Percentiles rank a stretch among this genome's conserved stretches.
phyloP scores from a whole-genome alignment of 352 stramenopile genomes.

The Phytopythium oedochilum region DNA sequence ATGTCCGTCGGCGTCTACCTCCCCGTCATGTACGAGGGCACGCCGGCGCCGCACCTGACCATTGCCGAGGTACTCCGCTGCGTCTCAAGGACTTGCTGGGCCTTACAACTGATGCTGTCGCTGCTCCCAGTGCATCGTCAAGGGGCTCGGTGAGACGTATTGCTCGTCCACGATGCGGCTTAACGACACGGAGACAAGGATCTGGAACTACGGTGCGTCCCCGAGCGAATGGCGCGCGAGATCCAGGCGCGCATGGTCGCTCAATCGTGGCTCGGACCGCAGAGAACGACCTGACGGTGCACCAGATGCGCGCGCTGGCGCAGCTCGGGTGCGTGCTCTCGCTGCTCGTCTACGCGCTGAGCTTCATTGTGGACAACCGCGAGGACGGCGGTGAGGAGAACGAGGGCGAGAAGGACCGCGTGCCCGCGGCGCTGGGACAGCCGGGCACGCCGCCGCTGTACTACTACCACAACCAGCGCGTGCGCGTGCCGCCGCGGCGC shows the following conservation, averaged over 20 bases:
- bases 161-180: conserved; percentile 41
- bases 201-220: conserved; percentile 54
- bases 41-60: conserved; percentile 28
- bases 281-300: conserved; percentile 42
- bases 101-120: conserved; percentile 3
- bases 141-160: conserved; percentile 43
- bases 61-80: conserved; percentile 19
- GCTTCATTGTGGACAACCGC: conserved; percentile 50
- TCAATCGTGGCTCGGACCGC: neutral
- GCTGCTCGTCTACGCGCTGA: conserved; percentile 48
- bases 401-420: conserved; percentile 22
- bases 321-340: conserved; percentile 53
- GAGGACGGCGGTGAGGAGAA: conserved; percentile 22
- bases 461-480: conserved; percentile 21
- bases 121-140: conserved; percentile 27
- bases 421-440: conserved; percentile 6
- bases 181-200: conserved; percentile 36
- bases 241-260: too few species aligned
- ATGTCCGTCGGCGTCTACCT: conserved; percentile 54
- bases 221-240: too few species aligned
- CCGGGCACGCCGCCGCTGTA: conserved; percentile 4
- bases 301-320: conserved; percentile 52
- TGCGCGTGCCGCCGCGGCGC: conserved; percentile 13
- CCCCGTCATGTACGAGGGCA: conserved; percentile 38
- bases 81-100: neutral